phyloP scores from a whole-genome alignment of 495 filamentous ascomycete species.

The Sporormia fimetaria region DNA sequence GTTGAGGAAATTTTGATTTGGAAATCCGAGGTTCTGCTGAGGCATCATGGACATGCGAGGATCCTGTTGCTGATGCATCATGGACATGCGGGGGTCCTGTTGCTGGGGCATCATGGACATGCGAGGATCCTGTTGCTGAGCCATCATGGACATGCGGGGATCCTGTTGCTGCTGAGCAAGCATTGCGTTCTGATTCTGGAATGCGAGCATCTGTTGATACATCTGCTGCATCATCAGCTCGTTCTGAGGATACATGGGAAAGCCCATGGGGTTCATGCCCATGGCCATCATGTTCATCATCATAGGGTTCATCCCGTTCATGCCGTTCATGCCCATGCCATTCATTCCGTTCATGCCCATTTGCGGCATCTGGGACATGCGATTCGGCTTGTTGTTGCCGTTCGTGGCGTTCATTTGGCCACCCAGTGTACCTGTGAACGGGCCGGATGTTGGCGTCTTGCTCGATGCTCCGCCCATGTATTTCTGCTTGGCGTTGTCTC shows the following conservation, averaged over 20 bases:
- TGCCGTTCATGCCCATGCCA: constrained; percentile 4
- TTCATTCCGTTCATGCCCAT: constrained; percentile 5
- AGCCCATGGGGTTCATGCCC: constrained; percentile 20
- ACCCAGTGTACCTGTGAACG: constrained; percentile 13
- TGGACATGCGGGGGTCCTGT: constrained; percentile 3
- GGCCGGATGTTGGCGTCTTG: constrained; percentile 8
- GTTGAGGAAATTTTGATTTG: constrained; percentile 7
- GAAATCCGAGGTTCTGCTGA: constrained; percentile 1
- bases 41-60: constrained; percentile 13
- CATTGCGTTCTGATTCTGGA: constrained; percentile 4
- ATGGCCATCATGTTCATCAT: constrained; percentile 14
- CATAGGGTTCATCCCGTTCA: constrained; percentile 5
- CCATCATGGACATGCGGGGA: neutral
- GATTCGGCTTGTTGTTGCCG: neutral
- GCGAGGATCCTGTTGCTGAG: too few relatives aligned
- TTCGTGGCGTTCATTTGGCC: constrained; percentile 15
- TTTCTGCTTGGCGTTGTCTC: constrained; percentile 12
- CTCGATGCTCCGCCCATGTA: constrained; percentile 18
- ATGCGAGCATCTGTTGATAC: constrained; percentile 9
- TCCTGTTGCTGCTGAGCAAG: constrained; percentile 2
- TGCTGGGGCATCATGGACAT: constrained; percentile 1
- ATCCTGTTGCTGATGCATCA: constrained; percentile 2
- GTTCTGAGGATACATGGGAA: constrained; percentile 3
- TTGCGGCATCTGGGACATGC: constrained; percentile 17
- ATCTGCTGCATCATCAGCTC: constrained; percentile 19